phyloP scores from a whole-genome alignment of 805 yeast genomes.

The Wickerhamomyces rabaulensis region DNA sequence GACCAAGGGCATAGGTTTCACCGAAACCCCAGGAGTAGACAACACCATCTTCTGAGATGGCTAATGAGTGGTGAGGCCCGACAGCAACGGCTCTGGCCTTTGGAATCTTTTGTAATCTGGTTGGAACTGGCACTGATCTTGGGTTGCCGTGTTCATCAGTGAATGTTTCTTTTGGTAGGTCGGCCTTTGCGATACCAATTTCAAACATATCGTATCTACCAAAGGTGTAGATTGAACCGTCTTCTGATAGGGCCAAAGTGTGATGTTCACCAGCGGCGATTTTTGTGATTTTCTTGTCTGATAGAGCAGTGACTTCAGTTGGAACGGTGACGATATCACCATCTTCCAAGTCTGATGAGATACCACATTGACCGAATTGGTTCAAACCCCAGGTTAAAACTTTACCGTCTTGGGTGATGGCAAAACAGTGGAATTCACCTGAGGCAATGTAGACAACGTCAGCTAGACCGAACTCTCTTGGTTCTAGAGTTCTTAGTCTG shows the following conservation, averaged over 20 bases:
- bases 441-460: slow-evolving; percentile 77
- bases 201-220: slow-evolving; percentile 95
- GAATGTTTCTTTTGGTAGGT: slow-evolving; percentile 68
- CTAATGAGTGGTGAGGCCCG: slow-evolving; percentile 92
- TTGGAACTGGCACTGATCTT: slow-evolving; percentile 83
- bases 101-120: slow-evolving; percentile 56
- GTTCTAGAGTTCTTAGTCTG: slow-evolving; percentile 66
- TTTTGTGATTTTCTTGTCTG: slow-evolving; percentile 47
- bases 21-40: slow-evolving; percentile 98
- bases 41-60: slow-evolving; percentile 77
- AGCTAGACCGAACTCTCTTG: slow-evolving; percentile 78
- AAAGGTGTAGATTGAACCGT: slow-evolving; percentile 75
- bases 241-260: slow-evolving; percentile 64
- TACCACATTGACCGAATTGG: slow-evolving; percentile 95
- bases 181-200: slow-evolving; percentile 66
- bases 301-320: slow-evolving; percentile 61
- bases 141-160: slow-evolving; percentile 75
- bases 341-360: slow-evolving; percentile 71
- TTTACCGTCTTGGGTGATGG: slow-evolving; percentile 64
- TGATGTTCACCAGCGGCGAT: slow-evolving; percentile 96
- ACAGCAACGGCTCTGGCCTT: slow-evolving; percentile 57
- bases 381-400: slow-evolving; percentile 93
- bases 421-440: slow-evolving; percentile 96
- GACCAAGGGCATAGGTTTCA: slow-evolving; percentile 93
- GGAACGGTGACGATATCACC: slow-evolving; percentile 80